Conservation (phyloP, 2,329 filamentous ascomycete genomes). For the Fusarium torreyae region DNA sequence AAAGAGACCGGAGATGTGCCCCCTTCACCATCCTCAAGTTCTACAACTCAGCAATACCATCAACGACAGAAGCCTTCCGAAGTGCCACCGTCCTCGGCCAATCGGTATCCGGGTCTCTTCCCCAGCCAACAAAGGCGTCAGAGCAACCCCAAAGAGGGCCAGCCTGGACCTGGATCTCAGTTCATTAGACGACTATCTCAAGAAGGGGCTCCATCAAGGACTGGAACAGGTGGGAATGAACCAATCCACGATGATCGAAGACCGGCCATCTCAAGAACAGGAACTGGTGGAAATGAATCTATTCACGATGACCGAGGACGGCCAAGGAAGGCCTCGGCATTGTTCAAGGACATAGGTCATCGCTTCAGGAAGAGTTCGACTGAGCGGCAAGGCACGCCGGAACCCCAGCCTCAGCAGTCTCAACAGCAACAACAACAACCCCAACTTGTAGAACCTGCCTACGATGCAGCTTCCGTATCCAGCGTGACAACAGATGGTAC, state of each 20-base stretch:
- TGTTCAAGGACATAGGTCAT: constrained; percentile 68
- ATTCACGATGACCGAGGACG: constrained; percentile 55
- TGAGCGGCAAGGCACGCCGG: constrained; percentile 52
- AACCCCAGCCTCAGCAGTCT: constrained; percentile 31
- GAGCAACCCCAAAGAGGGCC: constrained; percentile 29
- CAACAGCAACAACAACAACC: constrained; percentile 19
- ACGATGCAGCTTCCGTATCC: constrained; percentile 61
- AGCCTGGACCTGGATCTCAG: not conserved
- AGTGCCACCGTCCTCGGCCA: constrained; percentile 66
- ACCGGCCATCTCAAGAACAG: constrained; percentile 54
- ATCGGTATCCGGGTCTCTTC: constrained; percentile 66
- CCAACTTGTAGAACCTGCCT: constrained; percentile 21
- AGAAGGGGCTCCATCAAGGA: too few relatives aligned
- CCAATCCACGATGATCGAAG: too few relatives aligned
- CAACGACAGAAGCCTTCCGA: constrained; percentile 53
- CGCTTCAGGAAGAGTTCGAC: constrained; percentile 57
- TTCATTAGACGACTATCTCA: too few relatives aligned
- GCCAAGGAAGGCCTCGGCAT: constrained; percentile 57
- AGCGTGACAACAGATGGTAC: constrained; percentile 60
- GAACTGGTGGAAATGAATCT: constrained; percentile 21
- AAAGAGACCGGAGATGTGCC: constrained; percentile 65
- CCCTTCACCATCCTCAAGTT: constrained; percentile 27
- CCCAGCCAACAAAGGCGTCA: constrained; percentile 46
- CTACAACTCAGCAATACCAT: constrained; percentile 34
- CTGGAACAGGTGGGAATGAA: too few relatives aligned